Percentiles rank a stretch among this genome's conserved stretches.
Conservation (phyloP, 2,329 filamentous ascomycete species). For the Aureobasidium pullulans region DNA sequence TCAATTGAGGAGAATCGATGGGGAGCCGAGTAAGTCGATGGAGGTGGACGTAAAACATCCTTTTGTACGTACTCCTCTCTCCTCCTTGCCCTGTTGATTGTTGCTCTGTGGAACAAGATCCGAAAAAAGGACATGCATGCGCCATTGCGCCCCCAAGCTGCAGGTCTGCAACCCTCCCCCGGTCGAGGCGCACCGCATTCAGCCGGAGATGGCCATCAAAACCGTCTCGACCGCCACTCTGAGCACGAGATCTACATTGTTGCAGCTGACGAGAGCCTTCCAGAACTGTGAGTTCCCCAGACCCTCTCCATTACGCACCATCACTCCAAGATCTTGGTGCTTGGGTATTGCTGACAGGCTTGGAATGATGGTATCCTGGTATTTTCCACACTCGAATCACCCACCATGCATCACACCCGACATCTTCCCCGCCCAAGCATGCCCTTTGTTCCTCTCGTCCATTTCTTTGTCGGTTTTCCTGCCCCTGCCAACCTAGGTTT, state of each 20-base stretch:
- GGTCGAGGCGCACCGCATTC: slow-evolving; percentile 5
- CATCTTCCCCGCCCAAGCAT: neutral
- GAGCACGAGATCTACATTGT: slow-evolving; percentile 1
- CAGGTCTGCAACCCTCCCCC: neutral
- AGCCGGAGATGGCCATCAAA: neutral
- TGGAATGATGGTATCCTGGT: neutral
- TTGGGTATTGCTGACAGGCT: neutral
- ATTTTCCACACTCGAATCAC: neutral
- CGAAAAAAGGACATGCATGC: neutral
- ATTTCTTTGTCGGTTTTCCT: neutral
- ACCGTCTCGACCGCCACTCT: neutral
- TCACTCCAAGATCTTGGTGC: neutral
- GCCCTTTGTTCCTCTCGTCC: neutral
- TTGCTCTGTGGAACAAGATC: neutral
- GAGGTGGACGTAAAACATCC: neutral
- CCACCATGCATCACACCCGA: neutral
- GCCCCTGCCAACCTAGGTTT: neutral
- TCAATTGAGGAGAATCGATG: neutral
- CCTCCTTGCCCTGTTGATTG: neutral
- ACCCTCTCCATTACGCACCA: neutral
- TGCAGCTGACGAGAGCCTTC: slow-evolving; percentile 10
- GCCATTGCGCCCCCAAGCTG: neutral
- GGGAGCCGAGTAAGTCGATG: neutral
- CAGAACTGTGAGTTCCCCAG: neutral
- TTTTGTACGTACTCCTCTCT: slow-evolving; percentile 1